Percentiles rank a stretch among this genome's conserved stretches.
Evolutionary conservation across 257 asterid genomes (phyloP).

Genomic region (Anisodus acutangulus): DNA sequence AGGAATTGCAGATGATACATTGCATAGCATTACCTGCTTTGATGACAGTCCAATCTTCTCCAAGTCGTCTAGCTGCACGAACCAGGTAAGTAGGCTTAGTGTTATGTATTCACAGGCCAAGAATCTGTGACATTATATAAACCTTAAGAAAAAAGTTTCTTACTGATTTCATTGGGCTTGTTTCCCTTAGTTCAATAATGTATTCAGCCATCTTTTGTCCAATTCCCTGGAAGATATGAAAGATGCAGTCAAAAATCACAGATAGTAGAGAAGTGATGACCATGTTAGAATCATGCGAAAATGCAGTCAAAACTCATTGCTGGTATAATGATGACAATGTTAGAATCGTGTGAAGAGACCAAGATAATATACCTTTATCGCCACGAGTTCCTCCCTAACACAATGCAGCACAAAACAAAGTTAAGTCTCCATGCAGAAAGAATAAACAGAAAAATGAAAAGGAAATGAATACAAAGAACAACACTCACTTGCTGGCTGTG

Average conservation of each 20-base stretch:
- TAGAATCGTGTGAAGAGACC: not conserved
- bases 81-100: slow-evolving; percentile 1
- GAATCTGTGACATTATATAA: not conserved
- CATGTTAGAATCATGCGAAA: not conserved
- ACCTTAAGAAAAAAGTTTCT: slow-evolving; percentile 28
- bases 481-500: slow-evolving; percentile 68
- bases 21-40: slow-evolving; percentile 64
- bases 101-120: not conserved
- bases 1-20: not conserved
- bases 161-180: slow-evolving; percentile 78
- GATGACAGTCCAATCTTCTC: slow-evolving; percentile 81
- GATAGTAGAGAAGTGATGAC: not conserved
- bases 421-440: not conserved
- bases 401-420: not conserved
- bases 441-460: slow-evolving; percentile 14
- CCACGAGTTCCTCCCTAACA: slow-evolving; percentile 73
- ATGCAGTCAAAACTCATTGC: not conserved
- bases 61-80: slow-evolving; percentile 70
- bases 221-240: slow-evolving; percentile 60
- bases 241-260: not conserved
- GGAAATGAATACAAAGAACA: not conserved
- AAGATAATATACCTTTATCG: slow-evolving; percentile 59
- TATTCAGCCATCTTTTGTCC: slow-evolving; percentile 84
- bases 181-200: slow-evolving; percentile 71
- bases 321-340: not conserved